Evolutionary conservation across 192 early-diverging fungal species (phyloP).

Genomic region (Coemansia sp.): DNA sequence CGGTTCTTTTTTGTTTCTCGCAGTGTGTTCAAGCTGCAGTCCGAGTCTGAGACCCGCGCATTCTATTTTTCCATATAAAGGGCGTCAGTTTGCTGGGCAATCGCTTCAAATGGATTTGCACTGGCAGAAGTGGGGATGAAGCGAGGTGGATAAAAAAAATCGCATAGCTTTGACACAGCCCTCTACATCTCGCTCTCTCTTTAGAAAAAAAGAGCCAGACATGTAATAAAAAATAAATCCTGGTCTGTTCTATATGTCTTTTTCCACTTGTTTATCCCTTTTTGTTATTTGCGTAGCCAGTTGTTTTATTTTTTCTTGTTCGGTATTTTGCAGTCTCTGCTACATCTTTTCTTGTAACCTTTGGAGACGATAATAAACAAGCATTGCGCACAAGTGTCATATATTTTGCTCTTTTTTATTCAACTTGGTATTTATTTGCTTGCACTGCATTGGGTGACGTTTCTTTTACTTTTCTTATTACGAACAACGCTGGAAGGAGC

Average conservation of each 20-base stretch:
- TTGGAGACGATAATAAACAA: too few relatives aligned
- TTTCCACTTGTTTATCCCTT: background rate
- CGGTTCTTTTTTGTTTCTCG: background rate
- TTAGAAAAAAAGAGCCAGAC: too few relatives aligned
- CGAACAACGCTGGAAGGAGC: background rate
- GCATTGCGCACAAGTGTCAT: background rate
- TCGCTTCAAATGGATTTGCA: background rate
- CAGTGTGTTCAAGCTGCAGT: slow-evolving; percentile 1
- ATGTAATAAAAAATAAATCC: background rate
- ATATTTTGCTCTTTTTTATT: background rate
- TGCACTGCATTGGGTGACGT: background rate
- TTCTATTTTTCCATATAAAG: background rate
- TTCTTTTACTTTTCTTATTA: background rate
- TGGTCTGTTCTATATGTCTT: background rate
- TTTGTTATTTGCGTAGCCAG: background rate
- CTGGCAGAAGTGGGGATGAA: too few relatives aligned
- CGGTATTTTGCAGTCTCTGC: too few relatives aligned
- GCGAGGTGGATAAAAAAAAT: background rate
- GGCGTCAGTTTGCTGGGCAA: background rate
- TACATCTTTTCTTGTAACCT: too few relatives aligned
- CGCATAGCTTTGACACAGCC: background rate
- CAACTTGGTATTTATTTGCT: background rate
- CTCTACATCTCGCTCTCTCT: background rate
- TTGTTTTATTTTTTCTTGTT: background rate
- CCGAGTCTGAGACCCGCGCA: background rate